phyloP scores from a whole-genome alignment of 2,329 filamentous ascomycete genomes.

The Aurifilum marmelostoma region DNA sequence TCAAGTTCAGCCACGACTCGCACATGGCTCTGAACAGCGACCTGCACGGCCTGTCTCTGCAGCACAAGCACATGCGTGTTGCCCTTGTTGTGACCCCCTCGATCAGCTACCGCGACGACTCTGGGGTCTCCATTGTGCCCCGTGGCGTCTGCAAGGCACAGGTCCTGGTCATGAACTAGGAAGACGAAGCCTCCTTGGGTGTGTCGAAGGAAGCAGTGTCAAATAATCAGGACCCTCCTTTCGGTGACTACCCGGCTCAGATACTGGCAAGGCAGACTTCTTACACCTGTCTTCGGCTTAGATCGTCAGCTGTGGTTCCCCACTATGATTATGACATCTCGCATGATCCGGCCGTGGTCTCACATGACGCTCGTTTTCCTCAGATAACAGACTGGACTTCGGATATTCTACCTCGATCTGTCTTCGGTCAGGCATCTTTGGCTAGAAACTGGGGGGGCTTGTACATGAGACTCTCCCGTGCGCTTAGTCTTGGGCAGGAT shows the following conservation, averaged over 20 bases:
- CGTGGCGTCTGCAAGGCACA: constrained; percentile 51
- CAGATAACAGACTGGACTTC: background rate
- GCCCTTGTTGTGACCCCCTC: constrained; percentile 58
- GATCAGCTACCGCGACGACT: constrained; percentile 58
- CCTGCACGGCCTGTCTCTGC: constrained; percentile 47
- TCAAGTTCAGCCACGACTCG: constrained; percentile 51
- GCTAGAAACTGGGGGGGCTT: background rate
- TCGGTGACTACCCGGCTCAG: background rate
- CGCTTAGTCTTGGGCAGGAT: background rate
- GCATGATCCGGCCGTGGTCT: background rate
- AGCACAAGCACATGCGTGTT: constrained; percentile 56
- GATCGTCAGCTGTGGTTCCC: constrained; percentile 3
- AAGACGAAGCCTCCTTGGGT: too few relatives aligned
- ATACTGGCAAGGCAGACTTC: background rate
- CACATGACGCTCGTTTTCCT: background rate
- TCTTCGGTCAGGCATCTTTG: background rate
- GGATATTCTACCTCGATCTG: background rate
- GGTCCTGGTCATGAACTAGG: constrained; percentile 53
- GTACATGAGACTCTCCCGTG: background rate
- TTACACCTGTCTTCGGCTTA: background rate
- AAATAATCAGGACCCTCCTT: background rate
- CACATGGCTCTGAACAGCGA: constrained; percentile 52
- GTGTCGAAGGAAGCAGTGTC: background rate
- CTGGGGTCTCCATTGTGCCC: constrained; percentile 47
- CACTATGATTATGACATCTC: constrained; percentile 2